Percentiles rank a stretch among this genome's conserved stretches.
Conservation (phyloP, 495 filamentous ascomycete species). For the Cetradonia linearis region DNA sequence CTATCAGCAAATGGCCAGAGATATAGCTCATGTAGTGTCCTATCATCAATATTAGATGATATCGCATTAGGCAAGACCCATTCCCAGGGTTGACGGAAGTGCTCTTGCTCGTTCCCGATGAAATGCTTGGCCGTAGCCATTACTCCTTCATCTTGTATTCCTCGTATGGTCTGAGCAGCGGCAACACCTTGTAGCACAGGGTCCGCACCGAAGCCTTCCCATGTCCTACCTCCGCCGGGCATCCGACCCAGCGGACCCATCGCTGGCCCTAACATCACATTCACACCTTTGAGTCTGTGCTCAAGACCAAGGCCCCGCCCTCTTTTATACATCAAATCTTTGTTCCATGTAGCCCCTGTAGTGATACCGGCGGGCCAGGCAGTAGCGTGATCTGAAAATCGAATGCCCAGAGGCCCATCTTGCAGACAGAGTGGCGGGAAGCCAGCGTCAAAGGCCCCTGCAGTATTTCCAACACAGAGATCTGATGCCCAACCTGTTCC, state of each 20-base stretch:
- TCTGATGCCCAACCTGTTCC: conserved; percentile 89
- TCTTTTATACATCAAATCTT: conserved; percentile 61
- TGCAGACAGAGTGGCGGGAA: conserved; percentile 86
- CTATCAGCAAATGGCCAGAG: conserved; percentile 85
- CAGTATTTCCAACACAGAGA: conserved; percentile 84
- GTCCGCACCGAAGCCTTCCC: conserved; percentile 79
- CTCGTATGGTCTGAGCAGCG: conserved; percentile 56
- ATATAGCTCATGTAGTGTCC: conserved; percentile 75
- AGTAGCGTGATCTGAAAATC: conserved; percentile 65
- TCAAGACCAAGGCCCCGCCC: conserved; percentile 61
- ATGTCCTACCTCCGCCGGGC: conserved; percentile 81
- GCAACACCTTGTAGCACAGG: conserved; percentile 64
- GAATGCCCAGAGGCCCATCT: conserved; percentile 76
- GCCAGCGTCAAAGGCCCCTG: conserved; percentile 52
- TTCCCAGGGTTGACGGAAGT: conserved; percentile 63
- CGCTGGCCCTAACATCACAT: conserved; percentile 65
- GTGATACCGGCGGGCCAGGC: conserved; percentile 80
- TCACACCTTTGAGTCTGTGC: conserved; percentile 58
- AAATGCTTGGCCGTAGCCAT: conserved; percentile 82
- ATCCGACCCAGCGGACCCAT: conserved; percentile 72
- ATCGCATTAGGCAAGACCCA: conserved; percentile 66
- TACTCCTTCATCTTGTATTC: conserved; percentile 71
- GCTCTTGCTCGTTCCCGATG: conserved; percentile 79
- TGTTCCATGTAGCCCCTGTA: conserved; percentile 81
- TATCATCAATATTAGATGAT: conserved; percentile 73